Conservation (phyloP, 352 stramenopile genomes). For the Pythium plurisporium region DNA sequence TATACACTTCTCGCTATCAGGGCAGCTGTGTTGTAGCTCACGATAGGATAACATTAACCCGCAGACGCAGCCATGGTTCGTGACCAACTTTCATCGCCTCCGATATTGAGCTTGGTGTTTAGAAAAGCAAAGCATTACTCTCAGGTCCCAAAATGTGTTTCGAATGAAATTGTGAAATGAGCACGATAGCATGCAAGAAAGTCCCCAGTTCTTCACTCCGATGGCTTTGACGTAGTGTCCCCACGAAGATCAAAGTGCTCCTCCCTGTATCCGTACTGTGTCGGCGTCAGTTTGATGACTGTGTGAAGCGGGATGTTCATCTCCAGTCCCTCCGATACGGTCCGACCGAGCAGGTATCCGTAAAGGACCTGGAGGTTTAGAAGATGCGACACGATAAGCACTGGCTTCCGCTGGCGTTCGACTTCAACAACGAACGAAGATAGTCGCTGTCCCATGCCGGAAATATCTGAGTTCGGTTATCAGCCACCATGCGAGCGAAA, state of each 20-base stretch:
- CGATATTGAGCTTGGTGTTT: constrained; percentile 28
- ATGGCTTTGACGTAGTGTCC: too few relatives aligned
- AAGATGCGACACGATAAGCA: constrained; percentile 37
- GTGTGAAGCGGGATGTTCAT: constrained; percentile 39
- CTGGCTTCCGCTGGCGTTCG: constrained; percentile 37
- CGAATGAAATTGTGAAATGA: too few relatives aligned
- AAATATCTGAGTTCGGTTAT: background rate
- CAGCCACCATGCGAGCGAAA: background rate
- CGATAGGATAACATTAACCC: background rate
- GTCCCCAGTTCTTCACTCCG: too few relatives aligned
- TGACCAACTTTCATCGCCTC: constrained; percentile 59
- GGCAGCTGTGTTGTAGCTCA: background rate
- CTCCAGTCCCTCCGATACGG: constrained; percentile 26
- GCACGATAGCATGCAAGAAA: too few relatives aligned
- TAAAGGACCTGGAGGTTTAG: constrained; percentile 45
- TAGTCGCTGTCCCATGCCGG: constrained; percentile 20
- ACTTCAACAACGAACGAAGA: constrained; percentile 48
- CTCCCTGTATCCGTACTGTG: constrained; percentile 44
- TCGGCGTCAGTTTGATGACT: constrained; percentile 43
- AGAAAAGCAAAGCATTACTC: too few relatives aligned
- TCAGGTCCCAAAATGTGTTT: too few relatives aligned
- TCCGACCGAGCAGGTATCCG: constrained; percentile 34
- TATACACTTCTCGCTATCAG: too few relatives aligned
- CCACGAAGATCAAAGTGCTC: constrained; percentile 37
- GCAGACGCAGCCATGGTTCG: constrained; percentile 56